Evolutionary conservation across 2,329 filamentous ascomycete genomes (phyloP).

Genomic region (Thermomyces lanuginosus): DNA sequence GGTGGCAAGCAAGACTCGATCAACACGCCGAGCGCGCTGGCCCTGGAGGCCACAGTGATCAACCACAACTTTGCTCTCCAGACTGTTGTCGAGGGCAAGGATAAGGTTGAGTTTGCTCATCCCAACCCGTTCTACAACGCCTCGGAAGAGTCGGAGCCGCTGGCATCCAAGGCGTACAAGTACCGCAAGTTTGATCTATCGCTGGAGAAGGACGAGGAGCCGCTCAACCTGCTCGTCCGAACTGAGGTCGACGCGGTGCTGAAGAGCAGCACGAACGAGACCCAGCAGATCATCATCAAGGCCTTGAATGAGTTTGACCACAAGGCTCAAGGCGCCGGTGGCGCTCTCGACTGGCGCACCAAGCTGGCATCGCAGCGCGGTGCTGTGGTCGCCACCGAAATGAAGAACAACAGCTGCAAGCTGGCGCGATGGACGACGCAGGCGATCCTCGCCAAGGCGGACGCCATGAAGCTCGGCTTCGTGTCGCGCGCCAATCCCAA

Average conservation of each 20-base stretch:
- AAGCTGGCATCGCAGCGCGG: conserved; percentile 90
- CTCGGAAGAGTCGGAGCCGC: conserved; percentile 78
- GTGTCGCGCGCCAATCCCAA: conserved; percentile 89
- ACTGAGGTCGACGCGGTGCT: conserved; percentile 90
- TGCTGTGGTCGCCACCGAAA: conserved; percentile 95
- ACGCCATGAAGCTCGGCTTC: conserved; percentile 97
- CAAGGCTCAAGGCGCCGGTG: conserved; percentile 89
- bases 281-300: conserved; percentile 83
- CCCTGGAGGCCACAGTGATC: conserved; percentile 97
- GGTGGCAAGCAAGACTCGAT: conserved; percentile 66
- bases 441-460: conserved; percentile 90
- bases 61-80: conserved; percentile 99
- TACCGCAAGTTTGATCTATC: conserved; percentile 95
- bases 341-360: conserved; percentile 88
- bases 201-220: conserved; percentile 77
- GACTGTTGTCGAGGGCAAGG: conserved; percentile 66
- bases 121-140: conserved; percentile 97
- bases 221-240: conserved; percentile 79
- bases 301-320: conserved; percentile 98
- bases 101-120: conserved; percentile 70
- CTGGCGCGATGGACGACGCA: conserved; percentile 95
- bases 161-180: conserved; percentile 94
- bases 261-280: conserved; percentile 84
- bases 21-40: conserved; percentile 84
- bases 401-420: conserved; percentile 99